Evolutionary conservation across 805 yeast species (phyloP), one percentile per base, ranked within the genome.

Genomic region (Candida arabinofermentans): DNA sequence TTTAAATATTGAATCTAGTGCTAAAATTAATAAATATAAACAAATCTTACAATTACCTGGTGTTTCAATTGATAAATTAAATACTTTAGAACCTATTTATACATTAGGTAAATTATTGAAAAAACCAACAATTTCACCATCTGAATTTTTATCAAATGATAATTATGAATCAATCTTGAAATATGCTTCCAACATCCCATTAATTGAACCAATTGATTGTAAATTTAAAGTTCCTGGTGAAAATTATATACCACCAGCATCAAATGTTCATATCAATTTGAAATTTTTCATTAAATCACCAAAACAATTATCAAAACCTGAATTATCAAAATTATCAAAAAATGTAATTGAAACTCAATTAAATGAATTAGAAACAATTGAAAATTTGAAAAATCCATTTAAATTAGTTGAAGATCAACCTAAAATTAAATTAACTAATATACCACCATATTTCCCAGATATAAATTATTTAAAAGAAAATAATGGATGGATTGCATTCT

Each of bases 201-300:
- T 70, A 35, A 62, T 90, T 37, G 78, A 83, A 54, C 67, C 89
- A 13, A 49, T 89, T 23, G 77, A 75, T 39, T 82, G 95, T 33
- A 78, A 76, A 43, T 88, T 88, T 65, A 73, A 75, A 48, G 96
- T 91, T 33, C 91, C 96, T 3, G 98, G 98, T 26, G 97, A 90
- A 67, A 59, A 64, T 13, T 68, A 68, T 24, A 80, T 86, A 23
- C 78, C 89, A 0, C 83, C 96, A 22, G 72, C 75, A 21, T 78
- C 97, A 2, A 74, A 75, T 37, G 80, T 87, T 8, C 90, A 87
- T 62, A 67, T 95, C 44, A 80, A 79, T 24, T 50, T 93, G 19
- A 88, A 90, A 62, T 83, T 85, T 44, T 62, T 86, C 34, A 77
- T 88, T 30, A 80, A 82, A 53, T 86, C 95, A 2, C 81, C 91